Evolutionary conservation across 345 rosid genomes (phyloP).

Genomic region (Adansonia digitata): DNA sequence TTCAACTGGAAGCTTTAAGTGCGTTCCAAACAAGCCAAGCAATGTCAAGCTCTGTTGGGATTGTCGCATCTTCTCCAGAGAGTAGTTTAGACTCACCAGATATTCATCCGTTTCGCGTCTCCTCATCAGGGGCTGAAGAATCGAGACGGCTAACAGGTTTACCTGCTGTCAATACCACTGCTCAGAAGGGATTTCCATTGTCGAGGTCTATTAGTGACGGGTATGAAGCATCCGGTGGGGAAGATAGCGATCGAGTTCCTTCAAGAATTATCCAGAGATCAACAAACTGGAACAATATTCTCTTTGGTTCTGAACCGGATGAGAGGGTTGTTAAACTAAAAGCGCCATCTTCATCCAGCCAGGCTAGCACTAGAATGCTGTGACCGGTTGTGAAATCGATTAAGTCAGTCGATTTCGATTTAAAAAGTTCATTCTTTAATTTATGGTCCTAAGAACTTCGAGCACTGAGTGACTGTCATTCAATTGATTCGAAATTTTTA

Average conservation of each 20-base stretch:
- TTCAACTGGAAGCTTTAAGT: conserved; percentile 86
- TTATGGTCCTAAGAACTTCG: conserved; percentile 24
- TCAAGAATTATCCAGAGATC: conserved; percentile 63
- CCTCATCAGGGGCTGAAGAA: conserved; percentile 75
- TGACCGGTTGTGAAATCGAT: conserved; percentile 19
- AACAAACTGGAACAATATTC: conserved; percentile 53
- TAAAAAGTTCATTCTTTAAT: conserved; percentile 42
- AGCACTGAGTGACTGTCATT: conserved; percentile 12
- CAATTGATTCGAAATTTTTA: neutral
- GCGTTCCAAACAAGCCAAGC: conserved; percentile 91
- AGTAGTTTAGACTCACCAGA: conserved; percentile 96
- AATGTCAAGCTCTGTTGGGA: conserved; percentile 70
- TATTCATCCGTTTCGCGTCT: conserved; percentile 77
- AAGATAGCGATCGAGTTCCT: conserved; percentile 92
- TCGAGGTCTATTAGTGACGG: conserved; percentile 93
- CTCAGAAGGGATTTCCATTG: conserved; percentile 59
- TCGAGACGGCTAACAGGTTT: conserved; percentile 51
- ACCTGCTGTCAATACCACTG: conserved; percentile 40
- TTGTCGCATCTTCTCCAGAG: conserved; percentile 83
- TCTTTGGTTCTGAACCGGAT: conserved; percentile 41
- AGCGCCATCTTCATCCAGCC: conserved; percentile 43
- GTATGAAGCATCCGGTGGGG: conserved; percentile 96
- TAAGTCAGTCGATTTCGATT: conserved; percentile 15
- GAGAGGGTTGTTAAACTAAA: conserved; percentile 43
- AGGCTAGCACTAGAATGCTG: conserved; percentile 32